Conservation (phyloP, 345 rosid species). For the Citrus sinensis region DVS_A1.0 CM039161.1:22757001-22757500, state of each 20-base stretch:
- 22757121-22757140: not conserved
- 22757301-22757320: not conserved
- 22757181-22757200: not conserved
- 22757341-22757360: not conserved
- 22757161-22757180: not conserved
- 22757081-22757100: not conserved
- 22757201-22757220: not conserved
- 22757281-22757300: not conserved
- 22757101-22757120: not conserved
- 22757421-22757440: not conserved
- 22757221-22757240: not conserved
- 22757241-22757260: not conserved
- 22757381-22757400: not conserved
- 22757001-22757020: not conserved
- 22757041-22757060: not conserved
- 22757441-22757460: not conserved
- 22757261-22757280: not conserved
- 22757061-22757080: not conserved
- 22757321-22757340: not conserved
- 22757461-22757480: not conserved
- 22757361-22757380: not conserved
- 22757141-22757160: not conserved
- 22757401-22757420: not conserved
- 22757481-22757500: not conserved
- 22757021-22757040: not conserved